Conservation (phyloP, 345 rosid genomes). For the Chamaenerion angustifolium region DNA sequence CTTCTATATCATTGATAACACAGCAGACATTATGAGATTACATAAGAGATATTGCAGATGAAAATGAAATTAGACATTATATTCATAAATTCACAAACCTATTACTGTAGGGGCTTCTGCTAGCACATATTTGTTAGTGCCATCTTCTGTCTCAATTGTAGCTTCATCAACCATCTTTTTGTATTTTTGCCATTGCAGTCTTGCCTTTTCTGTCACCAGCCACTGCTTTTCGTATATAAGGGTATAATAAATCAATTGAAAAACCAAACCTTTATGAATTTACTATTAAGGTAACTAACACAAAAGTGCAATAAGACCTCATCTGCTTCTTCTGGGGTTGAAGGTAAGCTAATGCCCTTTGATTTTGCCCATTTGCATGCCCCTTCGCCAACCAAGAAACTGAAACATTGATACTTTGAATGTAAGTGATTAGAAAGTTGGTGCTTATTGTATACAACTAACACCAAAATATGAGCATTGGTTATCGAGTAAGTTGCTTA, state of each 20-base stretch:
- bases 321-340: conserved; percentile 40
- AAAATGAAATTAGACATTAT: not conserved
- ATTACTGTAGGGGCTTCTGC: conserved; percentile 11
- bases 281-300: too few relatives aligned
- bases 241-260: too few relatives aligned
- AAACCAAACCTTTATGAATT: too few relatives aligned
- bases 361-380: conserved; percentile 68
- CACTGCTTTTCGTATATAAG: conserved; percentile 28
- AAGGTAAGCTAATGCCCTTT: conserved; percentile 40
- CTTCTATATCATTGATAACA: conserved; percentile 16
- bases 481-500: too few relatives aligned
- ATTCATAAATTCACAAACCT: conserved; percentile 13
- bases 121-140: conserved; percentile 7
- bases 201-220: conserved; percentile 77
- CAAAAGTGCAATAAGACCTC: conserved; percentile 26
- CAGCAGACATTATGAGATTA: not conserved
- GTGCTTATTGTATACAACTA: not conserved
- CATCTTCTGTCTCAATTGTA: conserved; percentile 14
- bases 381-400: conserved; percentile 97
- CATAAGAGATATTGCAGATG: not conserved
- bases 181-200: conserved; percentile 59
- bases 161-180: conserved; percentile 56
- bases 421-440: not conserved
- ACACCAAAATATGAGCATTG: not conserved
- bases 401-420: conserved; percentile 11